Conservation (phyloP, 2,329 filamentous ascomycete genomes). For the Helminthosporium solani region DNA sequence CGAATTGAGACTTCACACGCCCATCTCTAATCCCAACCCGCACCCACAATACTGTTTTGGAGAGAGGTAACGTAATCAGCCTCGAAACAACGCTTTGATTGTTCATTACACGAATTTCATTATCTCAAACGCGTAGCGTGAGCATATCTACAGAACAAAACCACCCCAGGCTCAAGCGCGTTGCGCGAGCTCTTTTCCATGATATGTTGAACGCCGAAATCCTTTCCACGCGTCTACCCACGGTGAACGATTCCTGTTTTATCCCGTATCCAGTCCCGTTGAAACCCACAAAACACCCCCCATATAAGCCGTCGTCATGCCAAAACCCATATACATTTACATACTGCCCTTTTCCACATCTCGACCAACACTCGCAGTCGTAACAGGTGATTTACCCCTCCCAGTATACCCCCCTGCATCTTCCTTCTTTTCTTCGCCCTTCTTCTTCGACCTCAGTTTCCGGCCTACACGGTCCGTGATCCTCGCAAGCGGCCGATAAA, state of each 20-base stretch:
- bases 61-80: too few species aligned
- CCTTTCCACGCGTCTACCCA: not conserved
- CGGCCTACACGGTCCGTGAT: slow-evolving; percentile 9
- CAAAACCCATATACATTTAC: not conserved
- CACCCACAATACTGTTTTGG: too few species aligned
- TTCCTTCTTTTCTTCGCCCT: slow-evolving; percentile 8
- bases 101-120: not conserved
- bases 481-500: slow-evolving; percentile 23
- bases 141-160: slow-evolving; percentile 1
- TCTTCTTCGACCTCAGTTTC: slow-evolving; percentile 17
- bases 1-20: too few species aligned
- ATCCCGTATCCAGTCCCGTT: not conserved
- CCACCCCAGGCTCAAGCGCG: slow-evolving; percentile 16
- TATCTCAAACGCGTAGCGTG: slow-evolving; percentile 14
- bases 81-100: too few species aligned
- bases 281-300: not conserved
- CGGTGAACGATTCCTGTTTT: not conserved
- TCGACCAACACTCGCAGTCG: slow-evolving; percentile 8
- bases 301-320: not conserved
- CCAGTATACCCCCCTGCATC: slow-evolving; percentile 12
- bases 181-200: slow-evolving; percentile 13
- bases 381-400: slow-evolving; percentile 18
- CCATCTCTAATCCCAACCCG: too few species aligned
- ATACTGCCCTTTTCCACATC: slow-evolving; percentile 17
- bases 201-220: not conserved